phyloP scores from a whole-genome alignment of 495 filamentous ascomycete genomes.

The Sordaria brevicollis region DNA sequence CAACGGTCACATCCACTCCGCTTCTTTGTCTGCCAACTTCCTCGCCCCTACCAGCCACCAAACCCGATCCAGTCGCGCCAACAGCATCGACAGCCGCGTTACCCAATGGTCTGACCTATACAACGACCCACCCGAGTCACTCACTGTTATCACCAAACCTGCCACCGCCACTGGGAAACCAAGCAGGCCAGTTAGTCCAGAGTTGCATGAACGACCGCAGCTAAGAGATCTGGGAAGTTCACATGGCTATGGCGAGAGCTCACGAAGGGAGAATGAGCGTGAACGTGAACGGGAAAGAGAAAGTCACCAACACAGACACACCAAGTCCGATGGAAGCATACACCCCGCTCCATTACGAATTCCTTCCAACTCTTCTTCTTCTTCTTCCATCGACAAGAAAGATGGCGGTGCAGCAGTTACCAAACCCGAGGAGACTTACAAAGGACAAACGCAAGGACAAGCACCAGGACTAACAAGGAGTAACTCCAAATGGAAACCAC shows the following conservation, averaged over 20 bases:
- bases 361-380: neutral
- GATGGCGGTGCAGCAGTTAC: neutral
- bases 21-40: neutral
- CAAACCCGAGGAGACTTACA: neutral
- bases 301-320: neutral
- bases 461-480: slow-evolving; percentile 3
- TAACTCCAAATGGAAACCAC: slow-evolving; percentile 15
- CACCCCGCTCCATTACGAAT: slow-evolving; percentile 13
- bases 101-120: slow-evolving; percentile 28
- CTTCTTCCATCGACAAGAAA: neutral
- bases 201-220: neutral
- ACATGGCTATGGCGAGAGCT: too few species aligned
- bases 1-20: neutral
- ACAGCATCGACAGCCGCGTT: slow-evolving; percentile 15
- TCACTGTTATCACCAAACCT: neutral
- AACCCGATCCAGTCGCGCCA: neutral
- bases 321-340: slow-evolving; percentile 1
- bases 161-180: neutral
- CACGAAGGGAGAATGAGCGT: neutral
- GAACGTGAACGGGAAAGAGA: neutral
- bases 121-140: neutral
- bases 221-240: neutral
- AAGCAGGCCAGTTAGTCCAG: neutral
- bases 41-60: neutral
- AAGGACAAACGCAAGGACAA: neutral